Evolutionary conservation across 768 basidiomycete genomes (phyloP).

Genomic region (Lactarius sanguifluus): DNA sequence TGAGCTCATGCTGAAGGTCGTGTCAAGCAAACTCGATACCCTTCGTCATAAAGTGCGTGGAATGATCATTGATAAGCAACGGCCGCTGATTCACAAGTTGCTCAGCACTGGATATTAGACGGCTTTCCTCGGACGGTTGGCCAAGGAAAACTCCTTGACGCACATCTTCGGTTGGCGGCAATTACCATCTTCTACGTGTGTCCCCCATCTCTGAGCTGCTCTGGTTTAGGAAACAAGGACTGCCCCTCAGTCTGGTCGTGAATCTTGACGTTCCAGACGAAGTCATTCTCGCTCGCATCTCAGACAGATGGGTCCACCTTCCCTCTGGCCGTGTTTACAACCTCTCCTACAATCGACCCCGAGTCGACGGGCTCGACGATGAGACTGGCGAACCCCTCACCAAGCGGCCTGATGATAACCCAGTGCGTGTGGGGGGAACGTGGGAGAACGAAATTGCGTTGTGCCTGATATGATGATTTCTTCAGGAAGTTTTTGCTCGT

Average conservation of each 20-base stretch:
- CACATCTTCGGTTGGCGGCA: conserved; percentile 60
- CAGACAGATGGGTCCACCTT: conserved; percentile 87
- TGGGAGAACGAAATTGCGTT: conserved; percentile 13
- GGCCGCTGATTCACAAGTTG: conserved; percentile 8
- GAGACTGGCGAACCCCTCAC: conserved; percentile 83
- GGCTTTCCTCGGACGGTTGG: conserved; percentile 88
- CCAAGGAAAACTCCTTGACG: conserved; percentile 80
- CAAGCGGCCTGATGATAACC: conserved; percentile 88
- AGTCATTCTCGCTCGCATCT: conserved; percentile 81
- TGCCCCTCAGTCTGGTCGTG: conserved; percentile 75
- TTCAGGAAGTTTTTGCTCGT: conserved; percentile 73
- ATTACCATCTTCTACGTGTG: not conserved
- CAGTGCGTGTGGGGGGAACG: conserved; percentile 49
- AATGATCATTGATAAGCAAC: not conserved
- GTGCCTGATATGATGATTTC: not conserved
- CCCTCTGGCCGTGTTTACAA: conserved; percentile 91
- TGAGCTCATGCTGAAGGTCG: conserved; percentile 74
- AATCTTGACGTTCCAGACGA: conserved; percentile 89
- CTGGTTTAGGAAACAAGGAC: conserved; percentile 53
- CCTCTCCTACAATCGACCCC: conserved; percentile 81
- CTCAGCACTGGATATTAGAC: conserved; percentile 87
- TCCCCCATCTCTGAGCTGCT: not conserved
- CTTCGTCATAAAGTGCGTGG: conserved; percentile 61
- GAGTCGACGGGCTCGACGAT: conserved; percentile 78
- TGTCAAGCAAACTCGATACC: conserved; percentile 66